phyloP scores from a whole-genome alignment of 257 asterid species.

The Thymus mandschuricus region DNA sequence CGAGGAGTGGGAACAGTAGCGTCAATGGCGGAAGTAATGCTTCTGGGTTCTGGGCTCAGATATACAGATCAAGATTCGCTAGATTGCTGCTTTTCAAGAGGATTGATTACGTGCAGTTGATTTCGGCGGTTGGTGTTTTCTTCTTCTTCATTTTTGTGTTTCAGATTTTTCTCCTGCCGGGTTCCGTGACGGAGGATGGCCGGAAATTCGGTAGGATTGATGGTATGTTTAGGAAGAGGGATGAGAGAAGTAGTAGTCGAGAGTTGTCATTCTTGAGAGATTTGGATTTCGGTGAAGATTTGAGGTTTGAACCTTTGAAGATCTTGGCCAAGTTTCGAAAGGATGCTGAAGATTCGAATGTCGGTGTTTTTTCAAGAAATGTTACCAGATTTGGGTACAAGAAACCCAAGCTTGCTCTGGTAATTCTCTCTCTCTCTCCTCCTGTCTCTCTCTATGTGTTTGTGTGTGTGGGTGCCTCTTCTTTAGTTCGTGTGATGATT shows the following conservation, averaged over 20 bases:
- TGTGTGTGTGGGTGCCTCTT: neutral
- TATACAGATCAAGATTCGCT: conserved; percentile 87
- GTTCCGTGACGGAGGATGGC: conserved; percentile 45
- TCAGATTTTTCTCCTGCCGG: conserved; percentile 65
- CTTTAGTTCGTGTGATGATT: conserved; percentile 3
- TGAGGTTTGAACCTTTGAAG: conserved; percentile 61
- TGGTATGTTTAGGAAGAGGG: conserved; percentile 35
- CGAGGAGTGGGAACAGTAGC: conserved; percentile 11
- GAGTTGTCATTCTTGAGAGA: conserved; percentile 59
- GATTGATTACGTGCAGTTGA: conserved; percentile 60
- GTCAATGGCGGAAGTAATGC: conserved; percentile 22
- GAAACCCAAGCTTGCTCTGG: conserved; percentile 87
- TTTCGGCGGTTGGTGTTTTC: conserved; percentile 60
- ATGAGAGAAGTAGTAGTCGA: conserved; percentile 32
- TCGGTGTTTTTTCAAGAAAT: conserved; percentile 44
- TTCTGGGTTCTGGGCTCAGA: conserved; percentile 40
- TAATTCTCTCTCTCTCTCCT: conserved; percentile 25
- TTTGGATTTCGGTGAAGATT: conserved; percentile 79
- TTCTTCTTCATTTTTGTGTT: conserved; percentile 65
- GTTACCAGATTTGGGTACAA: conserved; percentile 59
- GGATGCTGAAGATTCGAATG: conserved; percentile 41
- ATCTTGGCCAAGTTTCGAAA: conserved; percentile 58
- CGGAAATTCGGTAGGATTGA: conserved; percentile 30
- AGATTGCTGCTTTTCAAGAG: conserved; percentile 57
- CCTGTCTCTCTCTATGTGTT: neutral